These are phyloP conservation scores for Sphagnum fallax DNA, from an alignment of 228 moss, liverwort and hornwort species.

Conservation along the genomic window DNA sequence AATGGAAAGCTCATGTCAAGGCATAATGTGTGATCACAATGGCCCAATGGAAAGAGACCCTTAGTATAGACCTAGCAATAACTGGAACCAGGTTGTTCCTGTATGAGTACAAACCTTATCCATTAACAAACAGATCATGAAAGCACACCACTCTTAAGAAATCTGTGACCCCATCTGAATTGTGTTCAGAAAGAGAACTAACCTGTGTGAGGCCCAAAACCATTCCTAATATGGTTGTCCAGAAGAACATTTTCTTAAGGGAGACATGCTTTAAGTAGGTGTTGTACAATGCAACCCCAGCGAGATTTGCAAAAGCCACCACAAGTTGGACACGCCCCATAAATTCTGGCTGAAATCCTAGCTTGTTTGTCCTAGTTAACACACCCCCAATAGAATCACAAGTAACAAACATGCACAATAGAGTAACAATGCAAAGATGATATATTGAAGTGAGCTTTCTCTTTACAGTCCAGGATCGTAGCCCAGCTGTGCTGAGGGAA, in stretches of 20 bases:
- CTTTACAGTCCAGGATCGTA: no score
- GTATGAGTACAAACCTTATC: no score
- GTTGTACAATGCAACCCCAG: conserved; percentile 83
- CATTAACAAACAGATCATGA: no score
- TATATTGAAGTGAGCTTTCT: no score
- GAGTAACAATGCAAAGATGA: no score
- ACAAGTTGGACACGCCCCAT: conserved; percentile 87
- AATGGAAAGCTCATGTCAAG: no score
- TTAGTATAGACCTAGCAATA: conserved; percentile 21
- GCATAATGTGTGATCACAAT: no score
- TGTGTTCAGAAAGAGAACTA: neutral
- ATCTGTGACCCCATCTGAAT: neutral
- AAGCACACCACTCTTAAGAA: neutral
- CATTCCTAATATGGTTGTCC: conserved; percentile 76
- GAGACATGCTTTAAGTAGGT: conserved; percentile 66
- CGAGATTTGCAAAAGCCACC: conserved; percentile 73
- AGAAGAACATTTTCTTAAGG: conserved; percentile 80
- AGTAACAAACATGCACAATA: no score
- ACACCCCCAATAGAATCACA: no score
- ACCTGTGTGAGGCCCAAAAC: conserved; percentile 82
- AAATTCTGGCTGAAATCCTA: conserved; percentile 93
- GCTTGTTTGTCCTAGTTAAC: conserved; percentile 72
- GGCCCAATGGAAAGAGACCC: no score
- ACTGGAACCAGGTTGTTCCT: conserved; percentile 19
- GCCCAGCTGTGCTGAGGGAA: no score